Evolutionary conservation across 208 protist genomes (phyloP).

Genomic region (Phytomonas sp.): DNA sequence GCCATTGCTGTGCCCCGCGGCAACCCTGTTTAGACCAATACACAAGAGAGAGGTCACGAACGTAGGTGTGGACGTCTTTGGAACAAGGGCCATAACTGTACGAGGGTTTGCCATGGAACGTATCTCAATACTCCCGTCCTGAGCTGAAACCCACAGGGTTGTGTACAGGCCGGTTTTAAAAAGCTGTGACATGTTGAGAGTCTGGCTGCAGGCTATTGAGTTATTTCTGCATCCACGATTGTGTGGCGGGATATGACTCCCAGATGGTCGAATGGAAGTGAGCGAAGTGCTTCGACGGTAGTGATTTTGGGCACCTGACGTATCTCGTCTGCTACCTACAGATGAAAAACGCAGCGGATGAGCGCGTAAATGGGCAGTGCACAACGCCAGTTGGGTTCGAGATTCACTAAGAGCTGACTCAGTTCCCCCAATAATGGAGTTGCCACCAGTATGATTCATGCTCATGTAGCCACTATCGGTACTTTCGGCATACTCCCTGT

Average conservation of each 20-base stretch:
- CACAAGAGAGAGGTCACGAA: slow-evolving; percentile 51
- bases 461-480: neutral
- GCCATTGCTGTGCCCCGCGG: slow-evolving; percentile 48
- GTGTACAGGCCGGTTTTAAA: slow-evolving; percentile 25
- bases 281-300: slow-evolving; percentile 3
- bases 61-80: slow-evolving; percentile 3
- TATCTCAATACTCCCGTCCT: slow-evolving; percentile 62
- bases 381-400: neutral
- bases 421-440: neutral
- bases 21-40: slow-evolving; percentile 43
- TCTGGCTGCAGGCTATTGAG: slow-evolving; percentile 13
- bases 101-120: slow-evolving; percentile 33
- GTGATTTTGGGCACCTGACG: neutral
- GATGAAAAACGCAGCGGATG: slow-evolving; percentile 2
- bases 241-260: neutral
- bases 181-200: slow-evolving; percentile 21
- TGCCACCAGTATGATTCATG: neutral
- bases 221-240: neutral
- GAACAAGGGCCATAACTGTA: slow-evolving; percentile 25
- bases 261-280: neutral
- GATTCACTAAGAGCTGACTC: neutral
- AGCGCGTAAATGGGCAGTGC: neutral
- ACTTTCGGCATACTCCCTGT: neutral
- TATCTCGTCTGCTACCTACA: neutral
- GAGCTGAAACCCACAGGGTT: slow-evolving; percentile 43